Base-by-base conservation (phyloP, 805 yeast genomes). In the Schizosaccharomyces cryophilus region DNA sequence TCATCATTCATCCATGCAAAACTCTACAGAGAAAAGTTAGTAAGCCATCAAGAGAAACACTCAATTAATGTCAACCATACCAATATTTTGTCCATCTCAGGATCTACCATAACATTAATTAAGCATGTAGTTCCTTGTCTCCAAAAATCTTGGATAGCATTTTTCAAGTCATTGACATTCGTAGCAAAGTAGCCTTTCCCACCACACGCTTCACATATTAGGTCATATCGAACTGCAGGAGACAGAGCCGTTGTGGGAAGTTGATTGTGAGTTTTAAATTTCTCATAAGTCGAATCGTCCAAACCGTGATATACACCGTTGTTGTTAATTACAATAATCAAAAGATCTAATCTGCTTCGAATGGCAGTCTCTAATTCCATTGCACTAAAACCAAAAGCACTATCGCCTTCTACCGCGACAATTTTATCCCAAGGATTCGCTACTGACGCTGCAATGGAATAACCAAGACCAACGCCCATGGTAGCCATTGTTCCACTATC, bases 401-500 rank as follows among this genome's bases (percentile, higher is more conserved):
- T 83, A 67, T 84, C 88, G 5, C 88, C 89, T 67, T 81, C 84
- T 38, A 83, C 79, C 5, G 83, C 79, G 3, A 84, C 69, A 0
- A 82, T 80, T 5, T 72, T 68, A 54, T 73, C 71, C 0, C 70
- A 66, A 0, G 66, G 66, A 35, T 42, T 35, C n/a, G 66, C 66
- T 3, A 54, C 61, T 1, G 66, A 64, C 17, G 65, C 64, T 0
- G 85, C 81, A 63, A 83, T 78, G 1, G 84, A 83, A 66, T 83
- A 83, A 0, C 87, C 86, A 19, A 83, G 62, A 0, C 87, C 89
- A 40, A 83, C 73, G 2, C 89, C 89, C 88, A 83, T 84, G 0
- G 87, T 83, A 0, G 86, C 87, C 69, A 80, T 81, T 0, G 87
- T 83, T 4, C 87, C 88, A 1, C 86, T 85, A 66, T 83, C 89